Evolutionary conservation across 768 basidiomycete genomes (phyloP).

Genomic region (Suillus variegatus): DNA sequence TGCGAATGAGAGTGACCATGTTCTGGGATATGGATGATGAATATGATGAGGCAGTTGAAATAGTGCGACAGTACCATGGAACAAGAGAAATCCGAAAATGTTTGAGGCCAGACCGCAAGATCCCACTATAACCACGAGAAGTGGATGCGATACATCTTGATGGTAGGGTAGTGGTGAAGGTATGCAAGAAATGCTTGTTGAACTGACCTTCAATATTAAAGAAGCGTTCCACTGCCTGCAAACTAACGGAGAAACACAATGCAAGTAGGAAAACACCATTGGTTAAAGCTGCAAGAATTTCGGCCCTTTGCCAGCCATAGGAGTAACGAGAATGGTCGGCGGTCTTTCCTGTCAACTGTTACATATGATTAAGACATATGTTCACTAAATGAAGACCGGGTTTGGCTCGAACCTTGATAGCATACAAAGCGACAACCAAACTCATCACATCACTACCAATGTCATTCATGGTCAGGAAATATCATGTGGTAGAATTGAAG

Average conservation of each 20-base stretch:
- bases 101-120: conserved; percentile 88
- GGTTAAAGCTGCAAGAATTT: conserved; percentile 90
- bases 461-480: conserved; percentile 13
- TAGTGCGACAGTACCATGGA: conserved; percentile 69
- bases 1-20: conserved; percentile 72
- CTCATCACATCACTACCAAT: conserved; percentile 89
- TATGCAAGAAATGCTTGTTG: background rate
- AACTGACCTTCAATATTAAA: conserved; percentile 73
- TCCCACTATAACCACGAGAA: conserved; percentile 88
- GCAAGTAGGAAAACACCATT: conserved; percentile 98
- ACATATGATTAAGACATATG: conserved; percentile 3
- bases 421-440: conserved; percentile 91
- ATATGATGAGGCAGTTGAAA: conserved; percentile 10
- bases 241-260: conserved; percentile 90
- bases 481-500: background rate
- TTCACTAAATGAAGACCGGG: background rate
- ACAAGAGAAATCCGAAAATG: conserved; percentile 89
- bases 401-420: conserved; percentile 65
- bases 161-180: background rate
- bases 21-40: conserved; percentile 13
- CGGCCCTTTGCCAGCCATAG: conserved; percentile 98
- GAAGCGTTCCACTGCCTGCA: conserved; percentile 92
- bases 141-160: conserved; percentile 85
- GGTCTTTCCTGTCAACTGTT: conserved; percentile 63
- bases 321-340: conserved; percentile 78